These are phyloP conservation scores for Candida ascalaphidarum DNA, from an alignment of 805 yeast genomes.

Conservation along the genomic window DNA sequence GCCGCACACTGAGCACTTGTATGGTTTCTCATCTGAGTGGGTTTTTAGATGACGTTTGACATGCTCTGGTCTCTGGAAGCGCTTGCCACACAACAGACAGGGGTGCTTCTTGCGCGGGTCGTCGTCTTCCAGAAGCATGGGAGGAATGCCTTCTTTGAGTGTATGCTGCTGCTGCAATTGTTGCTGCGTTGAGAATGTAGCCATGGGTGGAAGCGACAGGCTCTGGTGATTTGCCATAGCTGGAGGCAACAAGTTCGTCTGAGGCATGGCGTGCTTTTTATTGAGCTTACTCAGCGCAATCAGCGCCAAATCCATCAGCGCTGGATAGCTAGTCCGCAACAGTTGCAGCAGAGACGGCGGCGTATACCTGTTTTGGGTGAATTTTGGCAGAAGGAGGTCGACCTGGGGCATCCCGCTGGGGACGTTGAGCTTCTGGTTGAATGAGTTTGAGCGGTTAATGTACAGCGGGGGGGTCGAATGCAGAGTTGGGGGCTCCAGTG, in stretches of 20 bases:
- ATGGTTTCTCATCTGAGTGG: conserved; percentile 52
- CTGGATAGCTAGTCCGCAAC: too few species aligned
- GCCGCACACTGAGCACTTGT: conserved; percentile 43
- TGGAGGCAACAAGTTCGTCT: too few species aligned
- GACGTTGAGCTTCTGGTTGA: not conserved
- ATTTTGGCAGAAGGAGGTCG: too few species aligned
- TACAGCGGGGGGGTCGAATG: too few species aligned
- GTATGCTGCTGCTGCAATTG: not conserved
- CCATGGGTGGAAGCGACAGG: conserved; percentile 25
- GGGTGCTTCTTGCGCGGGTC: conserved; percentile 50
- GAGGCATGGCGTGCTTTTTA: conserved; percentile 3
- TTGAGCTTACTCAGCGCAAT: conserved; percentile 29
- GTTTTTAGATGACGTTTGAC: conserved; percentile 57
- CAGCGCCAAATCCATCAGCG: conserved; percentile 50
- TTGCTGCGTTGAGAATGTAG: conserved; percentile 13
- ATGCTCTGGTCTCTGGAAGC: conserved; percentile 66
- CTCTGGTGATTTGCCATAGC: not conserved
- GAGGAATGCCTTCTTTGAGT: conserved; percentile 6
- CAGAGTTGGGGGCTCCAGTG: too few species aligned
- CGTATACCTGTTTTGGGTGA: too few species aligned
- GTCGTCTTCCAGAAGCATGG: conserved; percentile 15
- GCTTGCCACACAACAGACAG: conserved; percentile 55
- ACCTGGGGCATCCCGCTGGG: too few species aligned
- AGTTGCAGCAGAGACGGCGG: too few species aligned
- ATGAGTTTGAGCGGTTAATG: not conserved